Evolutionary conservation across 2,329 filamentous ascomycete genomes (phyloP).

Genomic region (Xylaria sp.): DNA sequence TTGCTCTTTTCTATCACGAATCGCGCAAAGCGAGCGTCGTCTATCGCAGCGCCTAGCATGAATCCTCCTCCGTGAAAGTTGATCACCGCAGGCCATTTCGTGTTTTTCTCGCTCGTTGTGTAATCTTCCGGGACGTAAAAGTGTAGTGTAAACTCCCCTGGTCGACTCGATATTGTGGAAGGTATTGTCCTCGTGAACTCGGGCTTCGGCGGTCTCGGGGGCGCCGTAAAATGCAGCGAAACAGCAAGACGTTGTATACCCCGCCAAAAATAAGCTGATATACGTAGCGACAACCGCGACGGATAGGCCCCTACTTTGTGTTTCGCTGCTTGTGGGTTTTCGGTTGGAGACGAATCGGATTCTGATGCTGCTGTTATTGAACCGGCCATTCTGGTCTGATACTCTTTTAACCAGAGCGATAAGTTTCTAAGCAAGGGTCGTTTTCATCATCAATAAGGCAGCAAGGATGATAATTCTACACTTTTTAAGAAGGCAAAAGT

Average conservation of each 20-base stretch:
- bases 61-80: conserved; percentile 77
- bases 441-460: not conserved
- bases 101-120: conserved; percentile 39
- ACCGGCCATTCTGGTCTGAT: conserved; percentile 32
- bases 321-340: conserved; percentile 41
- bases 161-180: conserved; percentile 52
- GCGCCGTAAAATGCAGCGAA: conserved; percentile 71
- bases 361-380: conserved; percentile 11
- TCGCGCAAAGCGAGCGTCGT: conserved; percentile 70
- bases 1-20: conserved; percentile 62
- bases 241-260: conserved; percentile 75
- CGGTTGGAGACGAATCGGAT: conserved; percentile 29
- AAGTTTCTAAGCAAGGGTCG: not conserved
- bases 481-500: conserved; percentile 8
- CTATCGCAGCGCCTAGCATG: conserved; percentile 69
- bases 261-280: conserved; percentile 74
- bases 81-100: conserved; percentile 64
- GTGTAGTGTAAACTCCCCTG: conserved; percentile 52
- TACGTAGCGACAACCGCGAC: conserved; percentile 67
- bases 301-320: conserved; percentile 47
- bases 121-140: conserved; percentile 57
- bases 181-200: conserved; percentile 67
- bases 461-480: conserved; percentile 4
- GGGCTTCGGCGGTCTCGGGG: conserved; percentile 68
- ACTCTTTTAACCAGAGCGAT: not conserved